Percentiles rank a stretch among this genome's conserved stretches.
Evolutionary conservation across 495 filamentous ascomycete species (phyloP).

Genomic region (Letharia columbiana): DNA sequence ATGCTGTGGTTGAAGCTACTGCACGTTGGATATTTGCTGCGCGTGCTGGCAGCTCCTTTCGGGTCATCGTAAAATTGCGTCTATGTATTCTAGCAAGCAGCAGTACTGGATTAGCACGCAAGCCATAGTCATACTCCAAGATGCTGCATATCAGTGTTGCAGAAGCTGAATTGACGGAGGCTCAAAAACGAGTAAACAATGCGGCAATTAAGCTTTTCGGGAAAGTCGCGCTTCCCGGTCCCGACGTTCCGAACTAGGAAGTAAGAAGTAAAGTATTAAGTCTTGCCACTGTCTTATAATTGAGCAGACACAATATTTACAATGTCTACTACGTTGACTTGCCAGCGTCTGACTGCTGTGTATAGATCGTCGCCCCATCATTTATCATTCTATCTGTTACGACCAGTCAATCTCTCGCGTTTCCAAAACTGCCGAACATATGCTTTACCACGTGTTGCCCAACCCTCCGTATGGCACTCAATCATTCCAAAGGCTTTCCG

Average conservation of each 20-base stretch:
- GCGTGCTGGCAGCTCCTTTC: conserved; percentile 17
- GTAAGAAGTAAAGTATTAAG: no score
- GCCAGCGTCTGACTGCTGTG: not conserved
- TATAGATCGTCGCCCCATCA: not conserved
- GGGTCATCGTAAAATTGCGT: conserved; percentile 18
- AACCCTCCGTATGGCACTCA: conserved; percentile 61
- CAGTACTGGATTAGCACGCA: not conserved
- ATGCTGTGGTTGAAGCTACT: conserved; percentile 43
- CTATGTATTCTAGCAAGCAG: not conserved
- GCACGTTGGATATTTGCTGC: conserved; percentile 36
- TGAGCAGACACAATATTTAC: not conserved
- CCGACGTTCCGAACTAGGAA: not conserved
- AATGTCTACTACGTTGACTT: not conserved
- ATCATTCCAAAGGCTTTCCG: conserved; percentile 48
- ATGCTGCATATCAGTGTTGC: conserved; percentile 4
- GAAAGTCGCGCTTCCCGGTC: conserved; percentile 9
- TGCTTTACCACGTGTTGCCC: conserved; percentile 49
- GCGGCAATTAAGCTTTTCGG: conserved; percentile 12
- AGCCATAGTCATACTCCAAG: conserved; percentile 7
- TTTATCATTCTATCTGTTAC: not conserved
- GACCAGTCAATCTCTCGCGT: not conserved
- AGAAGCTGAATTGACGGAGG: conserved; percentile 4
- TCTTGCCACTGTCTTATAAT: not conserved
- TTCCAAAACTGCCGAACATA: conserved; percentile 2
- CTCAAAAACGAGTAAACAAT: conserved; percentile 14